Percentiles rank a stretch among this genome's conserved stretches.
These are phyloP conservation scores for Coffea eugenioides DNA, from an alignment of 257 asterid genomes.

Conservation along the genomic window DNA sequence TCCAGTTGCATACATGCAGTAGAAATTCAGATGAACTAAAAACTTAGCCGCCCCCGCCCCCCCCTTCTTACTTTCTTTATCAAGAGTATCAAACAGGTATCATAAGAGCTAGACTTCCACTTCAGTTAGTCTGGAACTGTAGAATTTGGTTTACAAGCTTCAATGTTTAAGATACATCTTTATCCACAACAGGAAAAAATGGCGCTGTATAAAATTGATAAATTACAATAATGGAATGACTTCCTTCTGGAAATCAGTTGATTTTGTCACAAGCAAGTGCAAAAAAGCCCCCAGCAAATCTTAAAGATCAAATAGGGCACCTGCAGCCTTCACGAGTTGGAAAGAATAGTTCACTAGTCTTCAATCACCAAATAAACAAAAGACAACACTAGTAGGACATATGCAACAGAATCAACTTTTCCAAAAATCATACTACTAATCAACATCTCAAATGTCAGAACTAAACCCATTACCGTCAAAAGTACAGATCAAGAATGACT, in stretches of 20 bases:
- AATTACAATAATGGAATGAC: too few species aligned
- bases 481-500: too few species aligned
- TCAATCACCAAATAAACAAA: too few species aligned
- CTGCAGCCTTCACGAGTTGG: not conserved
- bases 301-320: not conserved
- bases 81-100: not conserved
- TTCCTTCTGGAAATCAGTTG: not conserved
- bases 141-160: too few species aligned
- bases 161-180: too few species aligned
- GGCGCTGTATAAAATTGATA: too few species aligned
- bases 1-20: too few species aligned
- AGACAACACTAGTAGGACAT: too few species aligned
- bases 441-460: not conserved
- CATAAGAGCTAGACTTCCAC: not conserved
- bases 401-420: not conserved
- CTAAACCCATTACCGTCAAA: not conserved
- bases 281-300: not conserved
- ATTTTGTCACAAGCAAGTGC: not conserved
- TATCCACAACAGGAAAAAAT: too few species aligned
- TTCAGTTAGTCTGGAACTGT: too few species aligned
- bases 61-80: not conserved
- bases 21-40: not conserved
- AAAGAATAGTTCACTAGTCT: not conserved
- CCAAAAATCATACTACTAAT: not conserved
- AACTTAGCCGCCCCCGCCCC: not conserved